Percentiles rank a stretch among this genome's conserved stretches.
phyloP scores from a whole-genome alignment of 2,329 filamentous ascomycete genomes.

The Fusarium pininemorale region DNA sequence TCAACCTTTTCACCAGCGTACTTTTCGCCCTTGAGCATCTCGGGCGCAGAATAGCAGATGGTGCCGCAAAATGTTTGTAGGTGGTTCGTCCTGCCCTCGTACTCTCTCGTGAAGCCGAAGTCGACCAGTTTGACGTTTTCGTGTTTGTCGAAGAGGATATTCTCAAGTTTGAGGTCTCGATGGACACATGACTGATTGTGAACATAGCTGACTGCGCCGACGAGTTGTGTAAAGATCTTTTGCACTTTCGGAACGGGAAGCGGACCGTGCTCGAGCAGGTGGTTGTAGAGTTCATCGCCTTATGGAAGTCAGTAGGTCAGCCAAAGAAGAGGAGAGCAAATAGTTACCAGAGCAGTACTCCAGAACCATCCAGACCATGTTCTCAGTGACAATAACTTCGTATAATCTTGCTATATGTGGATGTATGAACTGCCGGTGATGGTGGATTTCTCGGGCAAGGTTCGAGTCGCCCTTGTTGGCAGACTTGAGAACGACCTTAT shows the following conservation, averaged over 20 bases:
- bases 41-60: conserved; percentile 95
- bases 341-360: conserved; percentile 89
- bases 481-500: conserved; percentile 94
- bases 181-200: conserved; percentile 96
- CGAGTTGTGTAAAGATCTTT: conserved; percentile 94
- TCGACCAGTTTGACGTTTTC: conserved; percentile 98
- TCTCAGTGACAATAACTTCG: conserved; percentile 97
- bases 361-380: conserved; percentile 92
- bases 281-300: conserved; percentile 98
- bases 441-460: conserved; percentile 95
- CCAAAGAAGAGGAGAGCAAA: background rate
- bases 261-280: conserved; percentile 86
- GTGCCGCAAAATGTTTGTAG: conserved; percentile 98
- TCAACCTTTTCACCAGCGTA: conserved; percentile 98
- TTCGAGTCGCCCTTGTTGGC: conserved; percentile 96
- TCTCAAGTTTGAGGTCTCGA: conserved; percentile 92
- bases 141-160: conserved; percentile 91
- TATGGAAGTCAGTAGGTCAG: conserved; percentile 51
- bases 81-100: conserved; percentile 93
- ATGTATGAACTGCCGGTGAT: conserved; percentile 97
- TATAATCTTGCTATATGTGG: conserved; percentile 96
- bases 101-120: conserved; percentile 97
- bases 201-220: conserved; percentile 94
- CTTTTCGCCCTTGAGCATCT: conserved; percentile 98
- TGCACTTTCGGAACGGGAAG: conserved; percentile 88